A percentile compares a stretch with the other conserved stretches of the same genome.
Evolutionary conservation across 1,139 yeast genomes (phyloP).

Genomic region (Sugiyamaella xylanicola): DNA sequence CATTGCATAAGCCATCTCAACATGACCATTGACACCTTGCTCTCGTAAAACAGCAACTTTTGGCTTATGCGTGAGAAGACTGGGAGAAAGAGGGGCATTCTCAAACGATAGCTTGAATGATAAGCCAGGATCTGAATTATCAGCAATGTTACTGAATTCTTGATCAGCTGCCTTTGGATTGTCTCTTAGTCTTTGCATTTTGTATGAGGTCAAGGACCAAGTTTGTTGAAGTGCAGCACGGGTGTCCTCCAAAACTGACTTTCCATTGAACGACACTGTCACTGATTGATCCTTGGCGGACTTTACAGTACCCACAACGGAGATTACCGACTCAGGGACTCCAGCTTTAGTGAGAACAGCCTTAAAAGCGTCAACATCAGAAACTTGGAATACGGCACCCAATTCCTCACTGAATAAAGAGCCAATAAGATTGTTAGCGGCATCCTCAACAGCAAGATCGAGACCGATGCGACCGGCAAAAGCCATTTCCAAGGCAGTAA

Average conservation of each 20-base stretch:
- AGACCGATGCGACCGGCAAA: constrained; percentile 93
- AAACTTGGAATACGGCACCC: constrained; percentile 94
- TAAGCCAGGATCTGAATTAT: constrained; percentile 89
- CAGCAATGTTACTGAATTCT: constrained; percentile 73
- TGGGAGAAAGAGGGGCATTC: constrained; percentile 35
- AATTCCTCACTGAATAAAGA: constrained; percentile 84
- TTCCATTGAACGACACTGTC: constrained; percentile 52
- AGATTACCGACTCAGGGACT: constrained; percentile 57
- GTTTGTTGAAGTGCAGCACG: constrained; percentile 76
- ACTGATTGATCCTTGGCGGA: constrained; percentile 56
- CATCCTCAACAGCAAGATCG: constrained; percentile 44
- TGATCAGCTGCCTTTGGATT: constrained; percentile 89
- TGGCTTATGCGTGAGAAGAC: constrained; percentile 56
- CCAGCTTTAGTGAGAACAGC: constrained; percentile 59
- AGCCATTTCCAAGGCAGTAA: constrained; percentile 91
- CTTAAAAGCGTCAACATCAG: constrained; percentile 58
- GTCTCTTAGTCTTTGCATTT: constrained; percentile 89
- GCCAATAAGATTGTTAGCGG: constrained; percentile 33
- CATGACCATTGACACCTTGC: constrained; percentile 98
- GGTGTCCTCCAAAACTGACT: constrained; percentile 52
- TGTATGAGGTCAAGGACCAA: constrained; percentile 90
- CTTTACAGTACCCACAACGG: constrained; percentile 67
- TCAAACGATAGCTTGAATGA: constrained; percentile 74
- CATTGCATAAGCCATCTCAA: constrained; percentile 98
- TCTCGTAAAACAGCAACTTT: constrained; percentile 96